A percentile compares a stretch with the other conserved stretches of the same genome.
These are phyloP conservation scores for Alternaria longipes DNA, from an alignment of 2,329 filamentous ascomycete species.

Conservation along the genomic window DNA sequence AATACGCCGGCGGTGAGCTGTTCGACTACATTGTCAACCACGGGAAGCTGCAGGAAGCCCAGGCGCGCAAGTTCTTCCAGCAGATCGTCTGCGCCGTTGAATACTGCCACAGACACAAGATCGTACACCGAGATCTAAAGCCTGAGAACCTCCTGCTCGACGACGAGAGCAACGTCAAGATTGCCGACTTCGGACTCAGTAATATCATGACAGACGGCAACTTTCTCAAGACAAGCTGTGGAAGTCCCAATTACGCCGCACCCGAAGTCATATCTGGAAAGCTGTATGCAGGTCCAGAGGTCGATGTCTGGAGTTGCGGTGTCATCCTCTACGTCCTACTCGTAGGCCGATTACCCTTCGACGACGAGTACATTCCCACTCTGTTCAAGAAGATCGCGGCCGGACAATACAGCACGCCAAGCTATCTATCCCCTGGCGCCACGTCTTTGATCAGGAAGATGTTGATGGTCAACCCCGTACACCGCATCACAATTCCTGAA, in stretches of 20 bases:
- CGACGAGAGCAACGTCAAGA: slow-evolving; percentile 97
- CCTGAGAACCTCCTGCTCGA: slow-evolving; percentile 96
- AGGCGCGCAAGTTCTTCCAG: slow-evolving; percentile 98
- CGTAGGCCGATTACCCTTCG: slow-evolving; percentile 82
- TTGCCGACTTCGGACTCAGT: slow-evolving; percentile 97
- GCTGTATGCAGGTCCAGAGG: slow-evolving; percentile 94
- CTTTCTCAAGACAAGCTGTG: slow-evolving; percentile 97
- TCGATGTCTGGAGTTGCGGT: slow-evolving; percentile 97
- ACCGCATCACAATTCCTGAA: slow-evolving; percentile 91
- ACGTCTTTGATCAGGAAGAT: slow-evolving; percentile 86
- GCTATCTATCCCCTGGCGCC: slow-evolving; percentile 88
- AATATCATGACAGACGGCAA: slow-evolving; percentile 99
- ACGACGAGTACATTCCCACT: slow-evolving; percentile 97
- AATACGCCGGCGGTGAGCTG: slow-evolving; percentile 94
- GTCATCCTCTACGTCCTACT: slow-evolving; percentile 78
- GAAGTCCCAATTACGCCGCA: slow-evolving; percentile 97
- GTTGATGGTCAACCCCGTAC: slow-evolving; percentile 93
- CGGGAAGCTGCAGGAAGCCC: slow-evolving; percentile 87
- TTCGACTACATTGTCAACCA: slow-evolving; percentile 98
- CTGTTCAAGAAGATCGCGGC: slow-evolving; percentile 98
- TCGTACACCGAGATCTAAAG: slow-evolving; percentile 96
- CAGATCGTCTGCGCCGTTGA: slow-evolving; percentile 99
- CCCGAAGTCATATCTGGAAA: slow-evolving; percentile 98
- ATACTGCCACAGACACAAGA: slow-evolving; percentile 98
- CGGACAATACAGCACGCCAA: slow-evolving; percentile 90